phyloP scores from a whole-genome alignment of 805 yeast species.

The Kodamaea lidongshanica region DNA sequence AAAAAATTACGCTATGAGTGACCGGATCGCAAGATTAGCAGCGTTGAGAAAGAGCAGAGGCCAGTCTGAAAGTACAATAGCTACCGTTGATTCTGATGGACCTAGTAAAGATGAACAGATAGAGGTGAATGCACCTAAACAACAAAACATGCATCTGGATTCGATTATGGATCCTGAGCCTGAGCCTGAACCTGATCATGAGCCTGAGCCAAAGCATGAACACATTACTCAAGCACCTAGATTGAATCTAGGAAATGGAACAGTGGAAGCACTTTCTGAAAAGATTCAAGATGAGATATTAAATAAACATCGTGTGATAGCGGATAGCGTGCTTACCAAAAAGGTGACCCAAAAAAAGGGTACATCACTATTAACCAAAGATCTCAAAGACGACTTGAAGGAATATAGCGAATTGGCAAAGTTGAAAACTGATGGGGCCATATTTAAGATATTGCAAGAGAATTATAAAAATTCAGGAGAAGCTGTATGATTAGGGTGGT shows the following conservation, averaged over 20 bases:
- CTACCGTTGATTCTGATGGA: too few relatives aligned
- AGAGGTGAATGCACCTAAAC: too few relatives aligned
- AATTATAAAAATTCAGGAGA: conserved; percentile 12
- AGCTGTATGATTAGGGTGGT: too few relatives aligned
- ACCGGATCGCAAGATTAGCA: conserved; percentile 6
- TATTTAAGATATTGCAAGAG: conserved; percentile 20
- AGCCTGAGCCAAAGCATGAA: conserved; percentile 1
- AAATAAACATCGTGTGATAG: conserved; percentile 3
- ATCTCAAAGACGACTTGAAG: conserved; percentile 26
- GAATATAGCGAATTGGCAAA: conserved; percentile 22
- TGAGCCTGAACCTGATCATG: too few relatives aligned
- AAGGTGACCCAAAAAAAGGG: conserved; percentile 1
- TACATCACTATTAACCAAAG: conserved; percentile 20
- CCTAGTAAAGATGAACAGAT: too few relatives aligned
- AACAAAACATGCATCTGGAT: too few relatives aligned
- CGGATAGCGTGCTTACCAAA: conserved; percentile 4
- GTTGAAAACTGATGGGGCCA: conserved; percentile 18
- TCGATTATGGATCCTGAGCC: too few relatives aligned
- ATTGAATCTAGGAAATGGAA: conserved; percentile 13
- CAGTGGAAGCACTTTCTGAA: conserved; percentile 23
- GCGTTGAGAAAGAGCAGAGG: conserved; percentile 6
- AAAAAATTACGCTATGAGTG: too few relatives aligned
- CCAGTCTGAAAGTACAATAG: too few relatives aligned
- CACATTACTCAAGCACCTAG: conserved; percentile 2
- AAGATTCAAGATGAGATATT: conserved; percentile 19